Conservation (phyloP, 139 green algal genomes). For the Tetraselmis chui region DNA sequence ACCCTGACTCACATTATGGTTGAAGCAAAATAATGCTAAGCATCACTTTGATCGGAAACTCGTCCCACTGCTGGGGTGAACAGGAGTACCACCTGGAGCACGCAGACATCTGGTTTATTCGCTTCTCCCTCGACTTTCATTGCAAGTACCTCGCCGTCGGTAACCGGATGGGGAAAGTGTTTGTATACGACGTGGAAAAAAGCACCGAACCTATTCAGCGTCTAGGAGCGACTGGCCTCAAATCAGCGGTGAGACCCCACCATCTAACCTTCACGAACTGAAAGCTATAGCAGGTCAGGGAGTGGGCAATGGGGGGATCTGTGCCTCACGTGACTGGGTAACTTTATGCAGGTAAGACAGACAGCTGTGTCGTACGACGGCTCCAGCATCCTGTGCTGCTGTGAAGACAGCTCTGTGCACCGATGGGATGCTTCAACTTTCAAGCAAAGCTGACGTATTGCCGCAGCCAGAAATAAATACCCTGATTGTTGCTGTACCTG, state of each 20-base stretch:
- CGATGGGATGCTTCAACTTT: conserved; percentile 53
- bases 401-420: conserved; percentile 55
- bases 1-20: too few relatives aligned
- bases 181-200: conserved; percentile 34
- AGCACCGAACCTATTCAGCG: not conserved
- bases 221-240: not conserved
- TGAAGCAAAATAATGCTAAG: too few relatives aligned
- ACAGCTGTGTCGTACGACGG: conserved; percentile 60
- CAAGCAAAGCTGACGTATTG: too few relatives aligned
- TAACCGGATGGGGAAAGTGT: conserved; percentile 35
- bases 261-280: not conserved
- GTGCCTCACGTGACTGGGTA: too few relatives aligned
- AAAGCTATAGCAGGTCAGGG: too few relatives aligned
- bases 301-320: too few relatives aligned
- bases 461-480: too few relatives aligned
- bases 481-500: too few relatives aligned
- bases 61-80: too few relatives aligned
- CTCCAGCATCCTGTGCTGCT: conserved; percentile 38
- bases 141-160: conserved; percentile 48
- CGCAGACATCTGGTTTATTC: conserved; percentile 60
- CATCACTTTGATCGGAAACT: too few relatives aligned
- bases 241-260: not conserved
- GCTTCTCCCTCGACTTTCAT: conserved; percentile 48
- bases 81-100: conserved; percentile 50
- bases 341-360: conserved; percentile 56